phyloP scores from a whole-genome alignment of 306 rosid species.

The Arachis stenosperma region DNA sequence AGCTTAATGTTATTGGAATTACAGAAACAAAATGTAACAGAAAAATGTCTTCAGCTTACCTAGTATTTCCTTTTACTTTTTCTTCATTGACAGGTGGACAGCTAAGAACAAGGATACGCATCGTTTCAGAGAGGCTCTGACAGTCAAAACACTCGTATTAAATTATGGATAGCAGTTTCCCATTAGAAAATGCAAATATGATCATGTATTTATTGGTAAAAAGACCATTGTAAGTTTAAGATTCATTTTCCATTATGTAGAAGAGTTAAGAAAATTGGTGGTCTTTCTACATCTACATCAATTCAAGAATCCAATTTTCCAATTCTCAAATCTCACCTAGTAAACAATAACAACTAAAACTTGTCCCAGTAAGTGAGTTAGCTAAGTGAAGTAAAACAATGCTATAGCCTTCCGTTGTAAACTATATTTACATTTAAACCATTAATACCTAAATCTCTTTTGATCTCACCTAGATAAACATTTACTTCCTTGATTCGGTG shows the following conservation, averaged over 20 bases:
- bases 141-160: conserved; percentile 41
- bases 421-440: no score
- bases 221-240: conserved; percentile 13
- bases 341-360: no score
- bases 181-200: conserved; percentile 16
- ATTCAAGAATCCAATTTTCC: background rate
- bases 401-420: no score
- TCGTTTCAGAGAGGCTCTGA: conserved; percentile 82
- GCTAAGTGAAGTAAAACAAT: no score
- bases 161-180: conserved; percentile 32
- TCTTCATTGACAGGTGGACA: conserved; percentile 88
- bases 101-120: conserved; percentile 68
- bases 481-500: background rate
- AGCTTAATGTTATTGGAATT: conserved; percentile 5
- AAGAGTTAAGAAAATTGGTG: conserved; percentile 10
- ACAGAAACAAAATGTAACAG: conserved; percentile 8
- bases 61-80: conserved; percentile 51
- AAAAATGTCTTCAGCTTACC: conserved; percentile 53
- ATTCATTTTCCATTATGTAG: background rate
- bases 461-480: background rate
- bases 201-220: background rate
- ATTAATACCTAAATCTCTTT: no score
- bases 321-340: background rate
- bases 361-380: no score
- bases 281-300: background rate